These are phyloP conservation scores for Trichosporon ovoides DNA, from an alignment of 1,284 basidiomycete species.

Conservation along the genomic window DNA sequence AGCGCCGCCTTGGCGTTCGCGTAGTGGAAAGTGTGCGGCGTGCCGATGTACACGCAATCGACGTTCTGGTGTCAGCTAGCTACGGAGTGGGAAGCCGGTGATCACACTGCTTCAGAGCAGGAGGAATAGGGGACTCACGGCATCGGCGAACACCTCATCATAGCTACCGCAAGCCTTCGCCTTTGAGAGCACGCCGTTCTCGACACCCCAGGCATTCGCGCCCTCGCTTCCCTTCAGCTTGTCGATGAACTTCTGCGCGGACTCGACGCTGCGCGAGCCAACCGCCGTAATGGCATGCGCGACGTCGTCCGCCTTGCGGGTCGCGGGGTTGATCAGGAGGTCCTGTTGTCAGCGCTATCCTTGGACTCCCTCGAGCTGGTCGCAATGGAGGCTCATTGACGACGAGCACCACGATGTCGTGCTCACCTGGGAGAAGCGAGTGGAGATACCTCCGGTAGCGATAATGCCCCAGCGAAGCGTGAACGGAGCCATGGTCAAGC, in stretches of 20 bases:
- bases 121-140: constrained; percentile 48
- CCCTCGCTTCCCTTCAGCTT: constrained; percentile 34
- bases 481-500: constrained; percentile 17
- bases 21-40: constrained; percentile 82
- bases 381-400: neutral
- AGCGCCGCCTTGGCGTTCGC: constrained; percentile 70
- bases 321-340: constrained; percentile 31
- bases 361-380: neutral
- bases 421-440: constrained; percentile 36
- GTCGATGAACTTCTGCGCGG: constrained; percentile 67
- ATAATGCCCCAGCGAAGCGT: constrained; percentile 49
- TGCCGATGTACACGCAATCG: constrained; percentile 76
- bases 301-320: constrained; percentile 65
- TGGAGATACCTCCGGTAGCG: constrained; percentile 47
- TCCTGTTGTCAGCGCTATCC: constrained; percentile 33
- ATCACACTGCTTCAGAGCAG: neutral
- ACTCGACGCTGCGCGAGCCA: constrained; percentile 66
- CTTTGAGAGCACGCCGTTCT: constrained; percentile 31
- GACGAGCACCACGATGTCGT: neutral
- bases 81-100: neutral
- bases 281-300: constrained; percentile 71
- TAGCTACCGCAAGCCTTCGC: constrained; percentile 73
- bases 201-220: constrained; percentile 31
- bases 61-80: constrained; percentile 55
- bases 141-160: constrained; percentile 67